Conservation (phyloP, 1,284 basidiomycete species). For the Ceratobasidium sp. region DNA sequence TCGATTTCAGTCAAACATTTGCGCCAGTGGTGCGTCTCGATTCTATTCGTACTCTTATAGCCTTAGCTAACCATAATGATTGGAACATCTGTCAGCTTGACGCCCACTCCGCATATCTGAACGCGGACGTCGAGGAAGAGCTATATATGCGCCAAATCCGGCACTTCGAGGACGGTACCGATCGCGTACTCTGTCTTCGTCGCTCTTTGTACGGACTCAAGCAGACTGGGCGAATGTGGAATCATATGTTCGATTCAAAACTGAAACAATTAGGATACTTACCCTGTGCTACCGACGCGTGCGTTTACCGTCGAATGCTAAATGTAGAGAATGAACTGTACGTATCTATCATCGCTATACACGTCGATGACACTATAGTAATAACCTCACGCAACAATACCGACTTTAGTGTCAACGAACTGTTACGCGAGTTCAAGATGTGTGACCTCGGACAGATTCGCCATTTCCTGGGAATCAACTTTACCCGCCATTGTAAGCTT, state of each 20-base stretch:
- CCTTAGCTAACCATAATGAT: conserved; percentile 52
- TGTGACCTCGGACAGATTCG: conserved; percentile 24
- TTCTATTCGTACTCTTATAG: conserved; percentile 54
- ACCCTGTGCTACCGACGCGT: neutral
- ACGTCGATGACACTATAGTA: conserved; percentile 36
- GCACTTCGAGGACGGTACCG: conserved; percentile 50
- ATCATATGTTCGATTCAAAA: neutral
- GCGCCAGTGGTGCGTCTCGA: conserved; percentile 54
- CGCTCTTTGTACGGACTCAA: conserved; percentile 54
- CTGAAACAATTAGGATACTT: neutral
- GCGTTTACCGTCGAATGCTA: conserved; percentile 2
- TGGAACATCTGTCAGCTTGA: conserved; percentile 57
- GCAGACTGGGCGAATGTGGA: conserved; percentile 50
- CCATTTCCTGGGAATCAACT: conserved; percentile 36
- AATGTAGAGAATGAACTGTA: neutral
- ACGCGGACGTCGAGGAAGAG: conserved; percentile 56
- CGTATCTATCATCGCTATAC: conserved; percentile 5
- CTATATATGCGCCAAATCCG: conserved; percentile 60
- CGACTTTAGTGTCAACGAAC: neutral
- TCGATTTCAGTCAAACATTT: conserved; percentile 55
- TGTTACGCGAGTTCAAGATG: conserved; percentile 24
- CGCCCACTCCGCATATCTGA: conserved; percentile 54
- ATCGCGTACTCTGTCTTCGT: conserved; percentile 43
- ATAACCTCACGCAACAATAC: conserved; percentile 5
- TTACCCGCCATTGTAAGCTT: neutral